Evolutionary conservation across 2,329 filamentous ascomycete genomes (phyloP), one percentile per base, ranked within the genome.

Genomic region (Juglanconis juglandina): DNA sequence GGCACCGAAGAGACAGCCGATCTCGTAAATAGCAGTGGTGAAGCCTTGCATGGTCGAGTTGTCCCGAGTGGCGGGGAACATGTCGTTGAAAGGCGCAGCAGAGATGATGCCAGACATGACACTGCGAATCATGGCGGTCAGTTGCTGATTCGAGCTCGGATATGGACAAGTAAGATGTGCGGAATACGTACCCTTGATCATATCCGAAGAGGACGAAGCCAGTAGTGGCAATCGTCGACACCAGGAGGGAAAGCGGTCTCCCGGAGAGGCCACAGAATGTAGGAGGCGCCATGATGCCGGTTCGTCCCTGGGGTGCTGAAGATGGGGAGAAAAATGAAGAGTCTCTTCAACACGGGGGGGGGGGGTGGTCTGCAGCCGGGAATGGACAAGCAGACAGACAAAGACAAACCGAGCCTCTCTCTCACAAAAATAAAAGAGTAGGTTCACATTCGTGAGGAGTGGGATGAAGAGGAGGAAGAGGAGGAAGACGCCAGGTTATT

Each of bases 201-300:
- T 84, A 85, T 59, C 82, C 82, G 62, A 84, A 85, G n/a, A 84
- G 77, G 34, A 86, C 70, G 74, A 87, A 87, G 30, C 83, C 85
- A 53, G 83, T 86, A 0, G 86, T 88, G 4, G 86, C 84, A 33
- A 88, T 79, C n/a, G 81, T 79, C 1, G 86, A 86, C 51, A 89
- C 79, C 44, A 80, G 75, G 63, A 86, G 66, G 17, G 81, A 83
- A 56, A 89, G 77, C 42, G 74, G 76, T 65, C 76, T 78, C 70
- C 87, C 87, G 41, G 80, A 81, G 62, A 88, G 76, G 71, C 86
- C 85, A 70, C 82, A 80, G 69, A 79, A 87, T 17, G 69, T 79
- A 55, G 82, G 81, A 65, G 81, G 78, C 11, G 54, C 54, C 54
- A 57, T 56, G 33, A 9, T 42, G 13, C n/a, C 35, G 37, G 44